Conservation (phyloP, 164 flowering plant genomes). For the Annona cherimola region DNA sequence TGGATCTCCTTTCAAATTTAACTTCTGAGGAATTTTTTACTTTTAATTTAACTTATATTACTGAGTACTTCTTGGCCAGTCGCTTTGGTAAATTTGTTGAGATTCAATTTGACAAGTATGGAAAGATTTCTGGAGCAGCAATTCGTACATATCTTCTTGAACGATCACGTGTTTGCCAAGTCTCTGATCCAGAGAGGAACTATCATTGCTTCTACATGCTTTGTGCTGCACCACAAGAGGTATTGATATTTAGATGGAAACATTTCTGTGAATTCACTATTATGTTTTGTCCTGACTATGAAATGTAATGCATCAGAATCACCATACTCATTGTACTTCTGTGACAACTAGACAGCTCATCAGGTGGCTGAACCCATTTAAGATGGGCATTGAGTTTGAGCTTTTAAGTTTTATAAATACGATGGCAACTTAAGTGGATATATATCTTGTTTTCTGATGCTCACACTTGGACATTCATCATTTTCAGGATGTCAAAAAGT, state of each 20-base stretch:
- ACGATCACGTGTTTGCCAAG: conserved; percentile 84
- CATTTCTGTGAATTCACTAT: neutral
- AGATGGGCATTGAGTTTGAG: neutral
- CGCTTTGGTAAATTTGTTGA: conserved; percentile 93
- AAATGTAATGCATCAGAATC: neutral
- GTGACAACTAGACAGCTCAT: too few relatives aligned
- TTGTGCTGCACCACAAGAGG: conserved; percentile 88
- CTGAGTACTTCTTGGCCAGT: conserved; percentile 32
- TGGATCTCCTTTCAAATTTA: neutral
- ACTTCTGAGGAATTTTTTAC: neutral
- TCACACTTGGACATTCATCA: neutral
- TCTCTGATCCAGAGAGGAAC: conserved; percentile 76
- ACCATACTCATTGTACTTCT: neutral
- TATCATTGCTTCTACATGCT: conserved; percentile 90
- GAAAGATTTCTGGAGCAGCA: conserved; percentile 87
- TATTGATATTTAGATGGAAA: conserved; percentile 22
- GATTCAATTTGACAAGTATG: conserved; percentile 69
- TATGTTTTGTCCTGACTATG: too few relatives aligned
- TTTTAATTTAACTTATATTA: conserved; percentile 11
- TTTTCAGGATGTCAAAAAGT: conserved; percentile 62
- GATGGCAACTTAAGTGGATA: neutral
- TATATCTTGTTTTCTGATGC: neutral
- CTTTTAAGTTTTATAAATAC: neutral
- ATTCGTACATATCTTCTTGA: conserved; percentile 79
- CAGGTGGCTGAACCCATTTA: neutral